Percentiles rank a stretch among this genome's conserved stretches.
phyloP scores from a whole-genome alignment of 495 filamentous ascomycete species.

The Lasiosphaeriaceae sp. region DNA sequence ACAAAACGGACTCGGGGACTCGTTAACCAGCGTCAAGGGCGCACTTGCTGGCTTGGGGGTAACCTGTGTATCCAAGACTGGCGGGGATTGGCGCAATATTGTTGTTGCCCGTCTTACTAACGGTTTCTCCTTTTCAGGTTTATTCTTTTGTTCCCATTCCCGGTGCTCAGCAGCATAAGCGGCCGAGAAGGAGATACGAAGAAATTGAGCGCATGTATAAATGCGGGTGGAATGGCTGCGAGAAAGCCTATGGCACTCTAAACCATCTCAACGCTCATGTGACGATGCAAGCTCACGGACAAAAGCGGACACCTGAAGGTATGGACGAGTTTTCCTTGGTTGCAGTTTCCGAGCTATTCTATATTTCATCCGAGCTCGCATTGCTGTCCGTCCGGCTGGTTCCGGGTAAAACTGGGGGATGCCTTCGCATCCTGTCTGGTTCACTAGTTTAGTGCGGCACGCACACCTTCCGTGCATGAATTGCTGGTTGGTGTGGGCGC shows the following conservation, averaged over 20 bases:
- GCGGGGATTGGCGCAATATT: neutral
- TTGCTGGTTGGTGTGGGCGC: conserved; percentile 12
- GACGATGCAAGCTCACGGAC: conserved; percentile 93
- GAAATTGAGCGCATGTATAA: conserved; percentile 99
- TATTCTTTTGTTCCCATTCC: conserved; percentile 99
- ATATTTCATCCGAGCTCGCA: neutral
- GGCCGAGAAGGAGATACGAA: conserved; percentile 89
- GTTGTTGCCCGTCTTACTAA: conserved; percentile 5
- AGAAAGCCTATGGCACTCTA: conserved; percentile 94
- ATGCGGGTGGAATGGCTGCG: conserved; percentile 96
- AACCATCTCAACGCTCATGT: conserved; percentile 97
- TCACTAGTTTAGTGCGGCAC: conserved; percentile 16
- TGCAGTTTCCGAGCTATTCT: neutral
- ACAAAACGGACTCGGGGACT: too few relatives aligned
- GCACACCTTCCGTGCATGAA: conserved; percentile 10
- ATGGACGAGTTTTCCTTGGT: conserved; percentile 32
- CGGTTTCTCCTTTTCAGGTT: conserved; percentile 52
- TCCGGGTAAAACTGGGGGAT: conserved; percentile 7
- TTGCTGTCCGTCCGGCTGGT: neutral
- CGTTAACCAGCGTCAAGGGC: too few relatives aligned
- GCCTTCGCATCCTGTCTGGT: conserved; percentile 2
- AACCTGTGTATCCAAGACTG: too few relatives aligned
- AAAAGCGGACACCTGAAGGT: conserved; percentile 96
- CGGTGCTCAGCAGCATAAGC: conserved; percentile 95
- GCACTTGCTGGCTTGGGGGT: too few relatives aligned